These are phyloP conservation scores for Boletus rufocinnamomeus DNA, from an alignment of 768 basidiomycete species.

Conservation along the genomic window DNA sequence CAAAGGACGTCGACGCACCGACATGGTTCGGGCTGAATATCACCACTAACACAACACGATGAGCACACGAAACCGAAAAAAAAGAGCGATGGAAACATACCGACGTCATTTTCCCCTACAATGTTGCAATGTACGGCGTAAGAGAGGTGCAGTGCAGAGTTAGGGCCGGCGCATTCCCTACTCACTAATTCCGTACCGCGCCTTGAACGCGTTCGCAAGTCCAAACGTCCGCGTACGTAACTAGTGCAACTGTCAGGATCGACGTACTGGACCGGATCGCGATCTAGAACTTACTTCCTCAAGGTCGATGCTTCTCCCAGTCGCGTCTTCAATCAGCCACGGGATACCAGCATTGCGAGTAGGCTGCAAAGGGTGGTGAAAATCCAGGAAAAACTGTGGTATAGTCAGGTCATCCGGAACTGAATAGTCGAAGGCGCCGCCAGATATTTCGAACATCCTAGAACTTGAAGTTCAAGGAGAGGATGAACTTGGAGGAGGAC, in stretches of 20 bases:
- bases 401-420: slow-evolving; percentile 67
- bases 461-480: not conserved
- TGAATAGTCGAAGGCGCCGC: slow-evolving; percentile 34
- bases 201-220: slow-evolving; percentile 55
- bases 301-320: slow-evolving; percentile 44
- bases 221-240: slow-evolving; percentile 46
- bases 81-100: slow-evolving; percentile 34
- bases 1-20: slow-evolving; percentile 39
- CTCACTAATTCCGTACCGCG: slow-evolving; percentile 51
- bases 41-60: slow-evolving; percentile 45
- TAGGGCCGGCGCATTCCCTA: slow-evolving; percentile 11
- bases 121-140: not conserved
- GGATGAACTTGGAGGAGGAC: not conserved
- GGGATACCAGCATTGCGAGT: slow-evolving; percentile 46
- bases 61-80: not conserved
- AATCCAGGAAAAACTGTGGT: slow-evolving; percentile 65
- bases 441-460: slow-evolving; percentile 28
- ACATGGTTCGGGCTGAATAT: slow-evolving; percentile 65
- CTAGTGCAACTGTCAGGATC: slow-evolving; percentile 24
- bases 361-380: slow-evolving; percentile 45
- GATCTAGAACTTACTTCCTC: slow-evolving; percentile 45
- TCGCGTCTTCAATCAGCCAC: slow-evolving; percentile 61
- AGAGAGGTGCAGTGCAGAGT: not conserved
- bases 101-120: slow-evolving; percentile 52
- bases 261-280: not conserved